These are phyloP conservation scores for Paramecium octaurelia DNA, from an alignment of 73 alveolate species.

Conservation along the genomic window DNA sequence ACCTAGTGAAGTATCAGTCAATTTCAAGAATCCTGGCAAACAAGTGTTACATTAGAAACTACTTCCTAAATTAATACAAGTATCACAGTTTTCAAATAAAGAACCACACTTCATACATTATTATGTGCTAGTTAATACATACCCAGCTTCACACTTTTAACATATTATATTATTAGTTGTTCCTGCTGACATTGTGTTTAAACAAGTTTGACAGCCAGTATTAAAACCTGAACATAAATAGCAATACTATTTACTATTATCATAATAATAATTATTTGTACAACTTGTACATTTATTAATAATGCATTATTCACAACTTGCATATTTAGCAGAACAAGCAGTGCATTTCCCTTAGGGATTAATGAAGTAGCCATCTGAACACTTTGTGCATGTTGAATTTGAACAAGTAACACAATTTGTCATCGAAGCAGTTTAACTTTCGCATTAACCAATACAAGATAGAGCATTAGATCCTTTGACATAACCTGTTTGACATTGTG, in stretches of 20 bases:
- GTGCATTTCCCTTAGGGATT: neutral
- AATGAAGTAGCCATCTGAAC: constrained; percentile 18
- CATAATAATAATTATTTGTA: neutral
- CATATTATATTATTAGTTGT: neutral
- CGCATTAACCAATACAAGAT: neutral
- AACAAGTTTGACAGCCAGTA: neutral
- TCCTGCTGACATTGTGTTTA: neutral
- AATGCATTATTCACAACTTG: constrained; percentile 22
- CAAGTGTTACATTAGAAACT: neutral
- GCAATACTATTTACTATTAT: neutral
- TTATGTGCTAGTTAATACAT: neutral
- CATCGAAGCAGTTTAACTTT: neutral
- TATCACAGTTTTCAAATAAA: neutral
- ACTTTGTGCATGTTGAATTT: neutral
- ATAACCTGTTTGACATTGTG: neutral
- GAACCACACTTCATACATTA: neutral
- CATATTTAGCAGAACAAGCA: neutral
- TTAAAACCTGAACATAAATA: neutral
- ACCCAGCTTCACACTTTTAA: neutral
- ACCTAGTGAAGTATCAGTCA: neutral
- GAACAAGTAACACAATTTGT: constrained; percentile 7
- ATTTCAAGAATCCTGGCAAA: neutral
- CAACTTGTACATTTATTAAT: neutral
- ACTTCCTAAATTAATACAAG: neutral
- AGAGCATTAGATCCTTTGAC: neutral